Percentiles rank a stretch among this genome's conserved stretches.
phyloP scores from a whole-genome alignment of 495 filamentous ascomycete species.

The Stereocaulon alpinum region DNA sequence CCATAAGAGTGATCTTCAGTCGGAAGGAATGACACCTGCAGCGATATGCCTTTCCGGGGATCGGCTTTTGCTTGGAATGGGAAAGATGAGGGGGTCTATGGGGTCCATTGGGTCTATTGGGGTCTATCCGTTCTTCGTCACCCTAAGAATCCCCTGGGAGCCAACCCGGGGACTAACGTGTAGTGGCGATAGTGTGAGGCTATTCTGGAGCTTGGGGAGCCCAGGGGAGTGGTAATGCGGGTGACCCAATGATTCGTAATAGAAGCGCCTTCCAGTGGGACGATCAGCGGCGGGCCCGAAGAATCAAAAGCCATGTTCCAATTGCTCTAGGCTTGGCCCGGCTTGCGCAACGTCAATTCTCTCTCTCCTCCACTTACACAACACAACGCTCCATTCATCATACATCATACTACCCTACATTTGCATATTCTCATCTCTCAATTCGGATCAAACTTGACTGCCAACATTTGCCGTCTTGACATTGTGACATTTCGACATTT shows the following conservation, averaged over 20 bases:
- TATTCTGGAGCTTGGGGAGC: conserved; percentile 1
- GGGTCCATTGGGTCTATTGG: background rate
- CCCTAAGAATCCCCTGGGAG: background rate
- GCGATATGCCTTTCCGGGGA: background rate
- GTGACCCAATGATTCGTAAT: no score
- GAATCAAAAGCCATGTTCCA: background rate
- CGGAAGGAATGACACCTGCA: conserved; percentile 1
- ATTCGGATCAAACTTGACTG: no score
- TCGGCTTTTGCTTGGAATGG: background rate
- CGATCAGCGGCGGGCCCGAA: background rate
- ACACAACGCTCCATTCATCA: background rate
- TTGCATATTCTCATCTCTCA: background rate
- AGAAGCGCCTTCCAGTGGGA: no score
- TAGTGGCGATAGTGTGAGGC: background rate
- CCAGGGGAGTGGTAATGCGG: background rate
- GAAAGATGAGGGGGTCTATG: background rate
- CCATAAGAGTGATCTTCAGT: background rate
- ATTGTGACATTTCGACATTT: background rate
- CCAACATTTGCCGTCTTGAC: background rate
- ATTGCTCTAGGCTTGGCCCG: background rate
- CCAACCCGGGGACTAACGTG: background rate
- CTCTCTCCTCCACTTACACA: background rate
- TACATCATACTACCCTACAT: no score
- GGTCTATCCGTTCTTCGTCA: background rate
- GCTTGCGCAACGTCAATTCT: background rate